Percentiles rank a stretch among this genome's conserved stretches.
Conservation (phyloP, 768 basidiomycete genomes). For the Pleurotus citrinopileatus region DNA sequence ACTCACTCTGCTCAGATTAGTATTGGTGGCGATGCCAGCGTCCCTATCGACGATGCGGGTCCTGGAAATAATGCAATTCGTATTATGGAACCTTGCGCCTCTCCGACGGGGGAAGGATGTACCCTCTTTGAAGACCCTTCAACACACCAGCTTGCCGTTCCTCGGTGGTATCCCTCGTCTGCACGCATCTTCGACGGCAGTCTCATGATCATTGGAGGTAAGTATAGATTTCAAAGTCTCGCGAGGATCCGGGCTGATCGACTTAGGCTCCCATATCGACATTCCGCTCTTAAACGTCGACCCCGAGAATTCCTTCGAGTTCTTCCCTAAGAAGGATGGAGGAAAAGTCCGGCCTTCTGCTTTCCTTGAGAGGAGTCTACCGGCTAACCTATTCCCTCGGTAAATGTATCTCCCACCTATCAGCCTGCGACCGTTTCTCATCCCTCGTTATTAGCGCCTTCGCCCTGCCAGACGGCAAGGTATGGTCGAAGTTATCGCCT, state of each 20-base stretch:
- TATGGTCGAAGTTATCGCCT: too few species aligned
- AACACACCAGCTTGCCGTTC: slow-evolving; percentile 46
- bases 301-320: slow-evolving; percentile 17
- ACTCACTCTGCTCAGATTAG: slow-evolving; percentile 14
- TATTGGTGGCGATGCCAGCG: slow-evolving; percentile 53
- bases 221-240: neutral
- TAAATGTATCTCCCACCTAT: slow-evolving; percentile 5
- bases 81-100: slow-evolving; percentile 21
- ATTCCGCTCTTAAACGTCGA: slow-evolving; percentile 14
- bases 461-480: slow-evolving; percentile 20
- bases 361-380: slow-evolving; percentile 17
- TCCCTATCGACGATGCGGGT: slow-evolving; percentile 29
- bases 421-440: slow-evolving; percentile 7
- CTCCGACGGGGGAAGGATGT: slow-evolving; percentile 20
- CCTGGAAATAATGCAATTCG: slow-evolving; percentile 23
- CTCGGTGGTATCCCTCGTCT: slow-evolving; percentile 56
- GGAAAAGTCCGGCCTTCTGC: slow-evolving; percentile 14
- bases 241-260: neutral
- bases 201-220: slow-evolving; percentile 30
- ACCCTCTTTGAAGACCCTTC: slow-evolving; percentile 39
- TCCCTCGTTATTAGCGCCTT: neutral
- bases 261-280: slow-evolving; percentile 25
- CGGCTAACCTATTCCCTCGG: slow-evolving; percentile 21
- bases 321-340: slow-evolving; percentile 20
- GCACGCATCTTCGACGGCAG: slow-evolving; percentile 42